Conservation (phyloP, 352 stramenopile species). For the Phytophthora meadii region DNA sequence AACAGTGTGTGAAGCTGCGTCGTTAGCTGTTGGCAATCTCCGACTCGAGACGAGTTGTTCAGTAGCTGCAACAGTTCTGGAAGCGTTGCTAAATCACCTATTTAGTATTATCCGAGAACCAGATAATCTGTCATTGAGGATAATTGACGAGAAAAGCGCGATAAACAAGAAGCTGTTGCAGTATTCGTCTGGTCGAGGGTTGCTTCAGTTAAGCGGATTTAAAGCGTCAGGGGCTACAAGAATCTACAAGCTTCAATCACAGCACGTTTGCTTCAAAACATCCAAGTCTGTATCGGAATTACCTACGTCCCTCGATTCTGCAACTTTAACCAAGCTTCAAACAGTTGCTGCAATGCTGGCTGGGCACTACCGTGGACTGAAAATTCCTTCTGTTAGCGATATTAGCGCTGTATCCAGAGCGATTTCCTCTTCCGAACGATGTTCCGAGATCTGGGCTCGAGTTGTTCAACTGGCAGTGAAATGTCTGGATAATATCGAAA, state of each 20-base stretch:
- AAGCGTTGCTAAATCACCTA: conserved; percentile 38
- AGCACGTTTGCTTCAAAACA: conserved; percentile 56
- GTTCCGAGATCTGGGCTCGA: conserved; percentile 34
- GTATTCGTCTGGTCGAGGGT: conserved; percentile 31
- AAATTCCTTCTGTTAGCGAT: conserved; percentile 54
- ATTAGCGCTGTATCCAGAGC: conserved; percentile 57
- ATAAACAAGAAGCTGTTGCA: conserved; percentile 36
- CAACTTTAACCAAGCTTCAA: conserved; percentile 41
- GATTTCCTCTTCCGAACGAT: conserved; percentile 22
- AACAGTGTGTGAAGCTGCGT: conserved; percentile 54
- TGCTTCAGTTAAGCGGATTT: conserved; percentile 55
- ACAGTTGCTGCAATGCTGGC: conserved; percentile 48
- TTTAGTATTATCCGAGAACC: conserved; percentile 54
- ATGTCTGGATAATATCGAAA: conserved; percentile 63
- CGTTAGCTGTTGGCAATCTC: conserved; percentile 47
- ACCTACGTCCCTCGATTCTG: conserved; percentile 27
- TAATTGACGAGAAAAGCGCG: conserved; percentile 27
- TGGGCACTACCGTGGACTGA: conserved; percentile 55
- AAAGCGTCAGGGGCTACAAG: conserved; percentile 5
- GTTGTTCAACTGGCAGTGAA: conserved; percentile 52
- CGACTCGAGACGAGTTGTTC: conserved; percentile 35
- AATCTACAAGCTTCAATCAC: conserved; percentile 40
- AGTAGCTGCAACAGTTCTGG: conserved; percentile 32
- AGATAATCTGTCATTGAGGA: conserved; percentile 42
- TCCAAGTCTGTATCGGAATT: conserved; percentile 19